phyloP scores from a whole-genome alignment of 1,284 basidiomycete genomes.

The Boletus sp. region DNA sequence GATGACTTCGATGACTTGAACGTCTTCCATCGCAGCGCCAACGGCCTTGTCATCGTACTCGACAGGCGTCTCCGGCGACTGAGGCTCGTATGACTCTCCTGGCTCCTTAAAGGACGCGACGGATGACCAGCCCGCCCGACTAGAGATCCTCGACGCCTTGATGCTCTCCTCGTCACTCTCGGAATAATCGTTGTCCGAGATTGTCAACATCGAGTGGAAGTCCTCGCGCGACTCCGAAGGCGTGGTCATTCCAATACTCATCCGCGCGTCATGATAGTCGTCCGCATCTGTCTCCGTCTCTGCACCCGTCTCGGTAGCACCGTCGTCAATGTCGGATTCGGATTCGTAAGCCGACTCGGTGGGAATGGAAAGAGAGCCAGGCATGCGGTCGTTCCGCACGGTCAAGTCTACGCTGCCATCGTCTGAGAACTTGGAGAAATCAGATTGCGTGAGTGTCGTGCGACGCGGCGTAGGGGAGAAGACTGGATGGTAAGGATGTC shows the following conservation, averaged over 20 bases:
- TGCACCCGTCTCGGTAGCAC: slow-evolving; percentile 57
- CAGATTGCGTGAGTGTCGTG: slow-evolving; percentile 46
- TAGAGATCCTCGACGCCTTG: slow-evolving; percentile 52
- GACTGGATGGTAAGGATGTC: slow-evolving; percentile 11
- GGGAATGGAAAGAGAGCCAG: slow-evolving; percentile 30
- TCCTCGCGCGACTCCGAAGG: slow-evolving; percentile 60
- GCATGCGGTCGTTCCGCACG: slow-evolving; percentile 26
- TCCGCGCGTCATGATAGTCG: slow-evolving; percentile 79
- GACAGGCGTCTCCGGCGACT: slow-evolving; percentile 9
- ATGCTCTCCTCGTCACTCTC: slow-evolving; percentile 64
- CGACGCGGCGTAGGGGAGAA: slow-evolving; percentile 34
- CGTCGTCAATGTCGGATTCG: slow-evolving; percentile 44
- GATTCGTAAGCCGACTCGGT: slow-evolving; percentile 32
- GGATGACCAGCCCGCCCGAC: slow-evolving; percentile 34
- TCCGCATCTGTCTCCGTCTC: slow-evolving; percentile 70
- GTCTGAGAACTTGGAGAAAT: slow-evolving; percentile 36
- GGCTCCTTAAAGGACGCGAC: slow-evolving; percentile 20
- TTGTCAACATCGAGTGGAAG: slow-evolving; percentile 72
- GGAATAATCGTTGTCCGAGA: slow-evolving; percentile 62
- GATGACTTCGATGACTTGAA: slow-evolving; percentile 30
- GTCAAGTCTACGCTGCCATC: slow-evolving; percentile 46
- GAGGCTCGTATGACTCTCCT: slow-evolving; percentile 6
- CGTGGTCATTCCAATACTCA: slow-evolving; percentile 64
- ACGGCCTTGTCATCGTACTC: slow-evolving; percentile 42
- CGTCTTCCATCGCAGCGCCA: slow-evolving; percentile 31